Percentiles rank a stretch among this genome's conserved stretches.
Evolutionary conservation across 495 filamentous ascomycete species (phyloP).

Genomic region (Trichoderma gamsii): DNA sequence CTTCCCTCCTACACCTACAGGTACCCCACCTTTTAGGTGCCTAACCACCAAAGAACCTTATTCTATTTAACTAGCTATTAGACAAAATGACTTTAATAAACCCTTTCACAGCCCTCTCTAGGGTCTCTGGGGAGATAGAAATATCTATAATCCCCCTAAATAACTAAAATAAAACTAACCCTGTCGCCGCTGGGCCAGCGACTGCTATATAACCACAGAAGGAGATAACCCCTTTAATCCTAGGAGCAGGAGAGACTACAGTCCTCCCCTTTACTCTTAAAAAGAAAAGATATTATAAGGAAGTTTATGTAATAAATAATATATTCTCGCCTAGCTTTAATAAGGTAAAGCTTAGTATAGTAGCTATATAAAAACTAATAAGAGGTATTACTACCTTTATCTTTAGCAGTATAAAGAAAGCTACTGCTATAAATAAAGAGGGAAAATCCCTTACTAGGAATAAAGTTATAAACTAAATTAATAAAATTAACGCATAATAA

Average conservation of each 20-base stretch:
- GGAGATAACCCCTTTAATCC: not conserved
- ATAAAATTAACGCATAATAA: not conserved
- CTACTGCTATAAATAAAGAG: not conserved
- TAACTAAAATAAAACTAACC: not conserved
- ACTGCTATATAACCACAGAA: not conserved
- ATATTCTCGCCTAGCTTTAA: not conserved
- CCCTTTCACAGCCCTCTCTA: not conserved
- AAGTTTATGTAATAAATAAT: not conserved
- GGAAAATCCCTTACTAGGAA: not conserved
- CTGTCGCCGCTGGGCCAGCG: too few species aligned
- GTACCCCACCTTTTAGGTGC: not conserved
- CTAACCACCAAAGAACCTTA: not conserved
- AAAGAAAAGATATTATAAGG: not conserved
- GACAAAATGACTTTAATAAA: not conserved
- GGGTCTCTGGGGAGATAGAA: not conserved
- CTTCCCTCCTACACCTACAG: not conserved
- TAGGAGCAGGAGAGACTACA: not conserved
- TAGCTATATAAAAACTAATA: not conserved
- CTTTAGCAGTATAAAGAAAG: not conserved
- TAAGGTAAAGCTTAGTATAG: not conserved
- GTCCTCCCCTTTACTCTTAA: not conserved
- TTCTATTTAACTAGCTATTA: not conserved
- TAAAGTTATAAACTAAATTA: not conserved
- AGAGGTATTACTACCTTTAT: not conserved
- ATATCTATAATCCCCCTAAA: not conserved